Evolutionary conservation across 179 eudicot genomes (phyloP).

Genomic region (Corrigiola litoralis): DNA sequence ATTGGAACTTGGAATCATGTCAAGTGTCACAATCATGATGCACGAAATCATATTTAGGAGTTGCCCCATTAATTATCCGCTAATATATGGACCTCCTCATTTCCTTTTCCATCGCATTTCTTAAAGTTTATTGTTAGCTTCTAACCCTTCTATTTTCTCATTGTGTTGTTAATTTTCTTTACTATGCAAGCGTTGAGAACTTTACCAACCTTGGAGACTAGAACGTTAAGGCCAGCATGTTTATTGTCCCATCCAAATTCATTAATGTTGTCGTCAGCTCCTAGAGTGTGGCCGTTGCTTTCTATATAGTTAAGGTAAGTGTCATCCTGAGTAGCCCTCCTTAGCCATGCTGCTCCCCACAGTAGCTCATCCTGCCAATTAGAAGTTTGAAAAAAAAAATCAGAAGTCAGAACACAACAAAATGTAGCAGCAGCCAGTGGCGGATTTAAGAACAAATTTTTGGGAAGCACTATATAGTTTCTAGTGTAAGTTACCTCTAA

Average conservation of each 20-base stretch:
- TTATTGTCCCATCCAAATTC: slow-evolving; percentile 99
- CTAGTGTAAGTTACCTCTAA: too few relatives aligned
- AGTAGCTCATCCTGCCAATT: slow-evolving; percentile 72
- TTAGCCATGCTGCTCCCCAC: slow-evolving; percentile 97
- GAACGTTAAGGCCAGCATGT: slow-evolving; percentile 92
- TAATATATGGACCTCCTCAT: too few relatives aligned
- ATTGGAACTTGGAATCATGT: background rate
- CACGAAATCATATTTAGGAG: too few relatives aligned
- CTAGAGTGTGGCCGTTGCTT: slow-evolving; percentile 76
- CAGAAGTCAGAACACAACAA: background rate
- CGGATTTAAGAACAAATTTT: background rate
- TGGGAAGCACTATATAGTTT: background rate
- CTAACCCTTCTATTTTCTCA: too few relatives aligned
- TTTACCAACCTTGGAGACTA: slow-evolving; percentile 72
- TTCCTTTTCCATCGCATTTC: too few relatives aligned
- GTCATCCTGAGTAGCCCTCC: slow-evolving; percentile 64
- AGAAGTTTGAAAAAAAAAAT: too few relatives aligned
- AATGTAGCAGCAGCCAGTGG: background rate
- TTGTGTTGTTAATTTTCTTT: too few relatives aligned
- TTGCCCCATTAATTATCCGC: too few relatives aligned
- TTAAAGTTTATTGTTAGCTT: too few relatives aligned
- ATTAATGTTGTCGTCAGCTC: slow-evolving; percentile 78
- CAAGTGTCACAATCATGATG: background rate
- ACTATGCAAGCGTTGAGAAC: too few relatives aligned
- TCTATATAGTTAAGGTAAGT: slow-evolving; percentile 61